Base-by-base conservation (phyloP, 352 stramenopile species). In the Pythium folliculosum region DNA sequence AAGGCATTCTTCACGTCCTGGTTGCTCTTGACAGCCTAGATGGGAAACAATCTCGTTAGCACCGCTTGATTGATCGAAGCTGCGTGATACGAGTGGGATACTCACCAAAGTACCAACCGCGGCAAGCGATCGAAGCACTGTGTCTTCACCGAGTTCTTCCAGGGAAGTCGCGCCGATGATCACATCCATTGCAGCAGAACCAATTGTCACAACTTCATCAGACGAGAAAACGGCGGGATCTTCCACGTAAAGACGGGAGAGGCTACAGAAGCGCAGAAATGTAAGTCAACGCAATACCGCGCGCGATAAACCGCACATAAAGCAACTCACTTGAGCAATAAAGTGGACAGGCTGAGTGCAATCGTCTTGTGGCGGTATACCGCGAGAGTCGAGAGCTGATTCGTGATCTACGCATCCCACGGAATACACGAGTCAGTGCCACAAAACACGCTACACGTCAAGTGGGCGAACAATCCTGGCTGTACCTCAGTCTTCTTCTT, bases 111-210 rank as follows among this genome's bases (percentile, higher is more conserved):
- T 89, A 25, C 83, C 87, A 35, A 94, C 78, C 6, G 85, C 65
- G 30, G 91, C 75, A 19, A 95, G 67, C 10, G 77, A 77, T 53
- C 87, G 84, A 53, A 92, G 69, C 53, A 94, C 78, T 6, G 84
- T 80, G 60, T 95, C 85, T 62, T 95, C 85, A n/a, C 82, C 82
- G n/a, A 91, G 64, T 48, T 91, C 79, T 45, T 85, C 70, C 19
- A 95, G 62, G 14, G 78, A 70, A 30, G 75, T 75, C 10, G 79
- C 63, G 23, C 80, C 73, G 48, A 86, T 86, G 22, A 92, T 56
- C 23, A 90, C 64, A 21, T 82, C 75, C 60, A 79, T 83, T 1
- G 75, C 71, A 25, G 82, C 57, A 2, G 82, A 87, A 43, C 81
- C 73, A 37, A 90, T 67, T 2, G 80, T 67, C 0, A 88, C 65